A percentile compares a stretch with the other conserved stretches of the same genome.
phyloP scores from a whole-genome alignment of 306 rosid species.

The Medicago lupulina region DNA sequence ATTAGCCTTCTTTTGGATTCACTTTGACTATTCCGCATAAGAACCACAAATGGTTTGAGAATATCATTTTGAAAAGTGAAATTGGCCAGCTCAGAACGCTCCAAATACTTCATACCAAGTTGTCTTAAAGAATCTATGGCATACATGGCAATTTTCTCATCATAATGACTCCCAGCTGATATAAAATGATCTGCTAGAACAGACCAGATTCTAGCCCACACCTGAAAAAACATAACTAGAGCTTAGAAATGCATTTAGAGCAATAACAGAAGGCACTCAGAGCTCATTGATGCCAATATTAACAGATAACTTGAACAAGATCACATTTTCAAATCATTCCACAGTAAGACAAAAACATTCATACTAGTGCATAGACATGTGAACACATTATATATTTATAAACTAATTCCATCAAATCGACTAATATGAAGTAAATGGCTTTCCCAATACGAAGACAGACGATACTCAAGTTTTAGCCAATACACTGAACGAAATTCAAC shows the following conservation, averaged over 20 bases:
- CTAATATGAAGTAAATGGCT: neutral
- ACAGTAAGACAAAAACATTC: neutral
- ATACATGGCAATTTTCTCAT: slow-evolving; percentile 95
- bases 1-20: slow-evolving; percentile 91
- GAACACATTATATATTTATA: slow-evolving; percentile 20
- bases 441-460: slow-evolving; percentile 18
- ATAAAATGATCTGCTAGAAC: slow-evolving; percentile 96
- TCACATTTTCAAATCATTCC: slow-evolving; percentile 28
- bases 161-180: slow-evolving; percentile 97
- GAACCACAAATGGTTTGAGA: slow-evolving; percentile 98
- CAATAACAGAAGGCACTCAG: slow-evolving; percentile 31
- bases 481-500: slow-evolving; percentile 8
- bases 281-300: slow-evolving; percentile 1
- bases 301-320: slow-evolving; percentile 23
- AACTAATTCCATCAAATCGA: slow-evolving; percentile 10
- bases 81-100: slow-evolving; percentile 94
- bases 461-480: slow-evolving; percentile 26
- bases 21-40: slow-evolving; percentile 96
- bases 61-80: slow-evolving; percentile 98
- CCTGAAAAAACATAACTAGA: slow-evolving; percentile 61
- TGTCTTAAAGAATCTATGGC: slow-evolving; percentile 97
- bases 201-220: slow-evolving; percentile 99
- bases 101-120: slow-evolving; percentile 98
- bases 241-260: slow-evolving; percentile 41
- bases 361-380: slow-evolving; percentile 18